phyloP scores from a whole-genome alignment of 352 stramenopile species.

The Saprolegnia parasitica region DNA sequence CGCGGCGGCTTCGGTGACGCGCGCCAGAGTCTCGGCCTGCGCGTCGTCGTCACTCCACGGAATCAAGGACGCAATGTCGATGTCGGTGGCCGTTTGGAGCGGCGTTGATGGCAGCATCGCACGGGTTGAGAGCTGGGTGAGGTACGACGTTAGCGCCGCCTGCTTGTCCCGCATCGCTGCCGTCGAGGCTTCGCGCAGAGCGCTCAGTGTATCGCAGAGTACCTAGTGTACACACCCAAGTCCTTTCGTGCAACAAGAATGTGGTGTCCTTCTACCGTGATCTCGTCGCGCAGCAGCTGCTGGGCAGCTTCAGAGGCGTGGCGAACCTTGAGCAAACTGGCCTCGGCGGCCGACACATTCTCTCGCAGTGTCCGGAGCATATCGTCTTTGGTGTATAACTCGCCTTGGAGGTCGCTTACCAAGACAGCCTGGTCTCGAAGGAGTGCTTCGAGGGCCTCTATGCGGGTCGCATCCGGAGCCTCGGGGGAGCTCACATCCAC shows the following conservation, averaged over 20 bases:
- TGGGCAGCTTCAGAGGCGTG: constrained; percentile 2
- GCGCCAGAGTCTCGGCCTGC: constrained; percentile 11
- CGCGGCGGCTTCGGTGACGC: neutral
- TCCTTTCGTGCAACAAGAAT: neutral
- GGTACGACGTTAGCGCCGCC: constrained; percentile 9
- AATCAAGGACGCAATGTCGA: neutral
- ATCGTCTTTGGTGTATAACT: neutral
- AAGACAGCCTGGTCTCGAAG: neutral
- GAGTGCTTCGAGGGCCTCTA: constrained; percentile 1
- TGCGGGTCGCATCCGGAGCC: neutral
- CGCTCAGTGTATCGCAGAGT: constrained; percentile 1
- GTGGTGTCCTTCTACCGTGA: constrained; percentile 5
- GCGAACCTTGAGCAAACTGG: neutral
- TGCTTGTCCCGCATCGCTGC: constrained; percentile 14
- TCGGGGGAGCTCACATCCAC: no score
- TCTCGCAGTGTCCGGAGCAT: neutral
- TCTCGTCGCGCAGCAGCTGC: constrained; percentile 19
- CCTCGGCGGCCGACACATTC: neutral
- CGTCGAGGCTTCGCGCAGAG: neutral
- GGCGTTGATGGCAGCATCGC: neutral
- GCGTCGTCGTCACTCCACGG: constrained; percentile 17
- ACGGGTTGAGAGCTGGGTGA: neutral
- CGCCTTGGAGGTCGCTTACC: constrained; percentile 2
- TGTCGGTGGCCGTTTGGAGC: neutral
- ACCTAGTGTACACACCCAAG: neutral